These are phyloP conservation scores for Gossypium mustelinum DNA, from an alignment of 345 rosid species.

Conservation along the genomic window DNA sequence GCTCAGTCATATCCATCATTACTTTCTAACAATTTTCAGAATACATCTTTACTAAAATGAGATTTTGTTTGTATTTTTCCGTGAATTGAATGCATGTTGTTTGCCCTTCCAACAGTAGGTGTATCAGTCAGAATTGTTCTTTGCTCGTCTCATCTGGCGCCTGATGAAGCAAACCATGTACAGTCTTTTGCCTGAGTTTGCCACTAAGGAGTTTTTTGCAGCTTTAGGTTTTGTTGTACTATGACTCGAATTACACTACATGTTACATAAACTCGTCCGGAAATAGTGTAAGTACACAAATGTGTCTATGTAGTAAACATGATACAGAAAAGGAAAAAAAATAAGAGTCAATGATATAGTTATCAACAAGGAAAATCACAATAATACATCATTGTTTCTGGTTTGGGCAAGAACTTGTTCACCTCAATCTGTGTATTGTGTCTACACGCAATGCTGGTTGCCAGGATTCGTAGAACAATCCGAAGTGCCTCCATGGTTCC, in stretches of 20 bases:
- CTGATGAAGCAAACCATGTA: not conserved
- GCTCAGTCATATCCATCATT: slow-evolving; percentile 1
- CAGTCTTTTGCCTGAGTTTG: not conserved
- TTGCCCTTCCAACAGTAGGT: not conserved
- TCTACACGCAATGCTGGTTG: not conserved
- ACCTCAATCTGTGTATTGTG: not conserved
- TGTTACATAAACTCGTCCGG: not conserved
- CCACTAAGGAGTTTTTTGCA: not conserved
- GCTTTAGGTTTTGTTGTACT: not conserved
- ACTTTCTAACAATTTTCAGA: not conserved
- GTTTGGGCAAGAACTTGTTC: not conserved
- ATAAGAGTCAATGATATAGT: not conserved
- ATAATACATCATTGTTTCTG: not conserved
- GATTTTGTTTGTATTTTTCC: not conserved
- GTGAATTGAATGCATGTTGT: not conserved
- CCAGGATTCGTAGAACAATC: not conserved
- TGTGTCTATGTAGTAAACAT: not conserved
- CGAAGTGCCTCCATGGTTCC: too few species aligned
- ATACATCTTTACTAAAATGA: not conserved
- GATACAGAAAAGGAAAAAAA: not conserved
- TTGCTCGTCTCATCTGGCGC: not conserved
- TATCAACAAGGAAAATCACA: not conserved
- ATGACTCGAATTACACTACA: not conserved
- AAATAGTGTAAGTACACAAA: not conserved
- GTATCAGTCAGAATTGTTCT: not conserved